A percentile compares a stretch with the other conserved stretches of the same genome.
Conservation (phyloP, 768 basidiomycete genomes). For the Rhodosporidiobolus sp. region DNA sequence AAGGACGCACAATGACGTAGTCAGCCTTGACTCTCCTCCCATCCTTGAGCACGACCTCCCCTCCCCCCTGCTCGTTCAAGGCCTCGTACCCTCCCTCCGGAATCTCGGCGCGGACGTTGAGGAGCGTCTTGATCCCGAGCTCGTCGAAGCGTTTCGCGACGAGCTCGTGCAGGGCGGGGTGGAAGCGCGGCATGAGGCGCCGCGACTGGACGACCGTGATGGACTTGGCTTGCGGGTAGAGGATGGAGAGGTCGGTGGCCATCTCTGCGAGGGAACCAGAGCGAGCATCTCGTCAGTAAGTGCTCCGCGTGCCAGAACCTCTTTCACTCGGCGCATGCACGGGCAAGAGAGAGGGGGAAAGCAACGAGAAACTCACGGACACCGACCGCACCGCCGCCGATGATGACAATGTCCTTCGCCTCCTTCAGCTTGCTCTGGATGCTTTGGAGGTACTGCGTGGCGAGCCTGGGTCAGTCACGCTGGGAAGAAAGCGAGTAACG, state of each 20-base stretch:
- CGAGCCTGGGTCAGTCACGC: no score
- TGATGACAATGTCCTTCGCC: slow-evolving; percentile 59
- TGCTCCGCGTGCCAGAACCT: no score
- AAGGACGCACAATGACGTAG: slow-evolving; percentile 53
- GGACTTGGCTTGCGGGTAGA: slow-evolving; percentile 53
- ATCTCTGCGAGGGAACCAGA: slow-evolving; percentile 53
- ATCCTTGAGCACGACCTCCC: slow-evolving; percentile 54
- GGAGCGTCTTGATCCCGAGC: slow-evolving; percentile 56
- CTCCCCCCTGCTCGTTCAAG: slow-evolving; percentile 24
- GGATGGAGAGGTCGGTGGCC: slow-evolving; percentile 61
- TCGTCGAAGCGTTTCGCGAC: slow-evolving; percentile 53
- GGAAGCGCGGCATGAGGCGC: slow-evolving; percentile 59
- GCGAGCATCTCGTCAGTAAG: background rate
- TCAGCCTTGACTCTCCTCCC: slow-evolving; percentile 59
- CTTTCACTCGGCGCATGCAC: background rate
- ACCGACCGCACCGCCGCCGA: slow-evolving; percentile 71
- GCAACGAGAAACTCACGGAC: slow-evolving; percentile 57
- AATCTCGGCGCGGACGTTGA: slow-evolving; percentile 52
- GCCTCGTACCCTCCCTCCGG: slow-evolving; percentile 48
- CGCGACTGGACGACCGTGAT: slow-evolving; percentile 65
- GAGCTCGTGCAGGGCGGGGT: slow-evolving; percentile 56
- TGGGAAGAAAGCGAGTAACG: no score
- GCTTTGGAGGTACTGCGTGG: slow-evolving; percentile 53
- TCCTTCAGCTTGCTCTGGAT: slow-evolving; percentile 56
- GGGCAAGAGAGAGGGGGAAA: no score